Base-by-base conservation (phyloP, 108 stramenopile genomes). In the Cyclotella baltica region DNA sequence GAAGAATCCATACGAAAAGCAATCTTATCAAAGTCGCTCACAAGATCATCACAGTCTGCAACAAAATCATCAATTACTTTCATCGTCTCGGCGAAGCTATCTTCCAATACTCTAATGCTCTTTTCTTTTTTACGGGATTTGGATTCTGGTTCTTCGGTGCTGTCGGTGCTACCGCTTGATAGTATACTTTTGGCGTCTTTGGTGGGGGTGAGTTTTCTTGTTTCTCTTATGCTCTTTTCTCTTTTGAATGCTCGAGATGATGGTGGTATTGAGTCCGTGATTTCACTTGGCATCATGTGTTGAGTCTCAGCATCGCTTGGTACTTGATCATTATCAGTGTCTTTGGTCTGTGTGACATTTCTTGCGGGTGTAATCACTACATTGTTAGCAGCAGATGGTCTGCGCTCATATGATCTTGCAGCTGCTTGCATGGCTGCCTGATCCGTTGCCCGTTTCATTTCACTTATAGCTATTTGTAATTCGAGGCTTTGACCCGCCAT, bases 21-120 rank as follows among this genome's bases (percentile, higher is more conserved):
- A 50, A 79, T 72, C 27, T 57, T 67, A 48, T 79, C 78, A 67
- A 79, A 71, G 22, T 79, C 78, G 20, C 47, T 72, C 23, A 67
- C 78, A 34, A 79, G 18, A 67, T 66, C 65, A 57, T 79, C 71
- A 55, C 70, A 72, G 35, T 79, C 78, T 43, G 50, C 30, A 27
- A 79, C 64, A 61, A 72, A 79, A 23, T 72, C 71, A 72, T 79
- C 78, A 51, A 79, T 72, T 4, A 67, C 43, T 50, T 48, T 64
- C 78, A 79, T 79, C 16, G 78, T 72, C 23, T 79, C 64, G 22
- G 71, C 64, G 27, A 79, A 79, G 72, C 78, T 80, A 66, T 72
- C 78, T 40, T 76, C 75, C 34, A 76, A 46, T 16, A 13, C 34
- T 20, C 48, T 75, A 11, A 35, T 63, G 6, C 55, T 22, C 0